These are phyloP conservation scores for Hymenochaete sp. DNA, from an alignment of 1,284 basidiomycete genomes.

Conservation along the genomic window DNA sequence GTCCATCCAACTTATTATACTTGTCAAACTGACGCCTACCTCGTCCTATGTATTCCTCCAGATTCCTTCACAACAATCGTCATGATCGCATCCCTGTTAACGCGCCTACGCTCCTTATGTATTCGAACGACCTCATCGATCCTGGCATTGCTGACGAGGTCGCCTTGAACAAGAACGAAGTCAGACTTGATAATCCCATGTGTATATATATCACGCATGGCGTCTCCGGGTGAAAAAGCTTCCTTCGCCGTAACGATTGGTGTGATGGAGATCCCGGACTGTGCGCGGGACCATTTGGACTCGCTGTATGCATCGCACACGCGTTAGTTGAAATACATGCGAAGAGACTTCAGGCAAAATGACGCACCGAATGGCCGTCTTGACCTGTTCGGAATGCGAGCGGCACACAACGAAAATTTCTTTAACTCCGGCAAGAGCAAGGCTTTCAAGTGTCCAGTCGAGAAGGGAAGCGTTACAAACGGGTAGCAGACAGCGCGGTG, in stretches of 20 bases:
- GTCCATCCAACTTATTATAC: too few relatives aligned
- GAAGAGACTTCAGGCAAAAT: slow-evolving; percentile 5
- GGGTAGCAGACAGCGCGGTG: slow-evolving; percentile 85
- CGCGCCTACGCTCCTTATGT: slow-evolving; percentile 82
- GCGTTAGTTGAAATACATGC: background rate
- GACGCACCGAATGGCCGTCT: slow-evolving; percentile 69
- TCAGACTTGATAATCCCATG: slow-evolving; percentile 88
- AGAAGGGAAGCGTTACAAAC: slow-evolving; percentile 90
- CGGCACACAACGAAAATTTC: slow-evolving; percentile 92
- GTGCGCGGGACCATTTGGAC: slow-evolving; percentile 73
- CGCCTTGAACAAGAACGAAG: slow-evolving; percentile 90
- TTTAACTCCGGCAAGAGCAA: slow-evolving; percentile 87
- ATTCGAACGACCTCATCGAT: slow-evolving; percentile 83
- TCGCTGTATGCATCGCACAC: slow-evolving; percentile 24
- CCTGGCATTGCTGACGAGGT: slow-evolving; percentile 89
- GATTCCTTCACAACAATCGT: slow-evolving; percentile 86
- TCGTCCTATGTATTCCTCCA: slow-evolving; percentile 61
- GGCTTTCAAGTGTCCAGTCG: slow-evolving; percentile 93
- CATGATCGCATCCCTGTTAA: slow-evolving; percentile 92
- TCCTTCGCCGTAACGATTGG: slow-evolving; percentile 83
- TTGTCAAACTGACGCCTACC: slow-evolving; percentile 38
- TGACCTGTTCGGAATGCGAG: slow-evolving; percentile 79
- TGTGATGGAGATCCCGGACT: slow-evolving; percentile 75
- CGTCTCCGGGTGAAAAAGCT: slow-evolving; percentile 89
- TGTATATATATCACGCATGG: slow-evolving; percentile 93